These are phyloP conservation scores for Alternaria incomplexa DNA, from an alignment of 2,329 filamentous ascomycete species.

Conservation along the genomic window DNA sequence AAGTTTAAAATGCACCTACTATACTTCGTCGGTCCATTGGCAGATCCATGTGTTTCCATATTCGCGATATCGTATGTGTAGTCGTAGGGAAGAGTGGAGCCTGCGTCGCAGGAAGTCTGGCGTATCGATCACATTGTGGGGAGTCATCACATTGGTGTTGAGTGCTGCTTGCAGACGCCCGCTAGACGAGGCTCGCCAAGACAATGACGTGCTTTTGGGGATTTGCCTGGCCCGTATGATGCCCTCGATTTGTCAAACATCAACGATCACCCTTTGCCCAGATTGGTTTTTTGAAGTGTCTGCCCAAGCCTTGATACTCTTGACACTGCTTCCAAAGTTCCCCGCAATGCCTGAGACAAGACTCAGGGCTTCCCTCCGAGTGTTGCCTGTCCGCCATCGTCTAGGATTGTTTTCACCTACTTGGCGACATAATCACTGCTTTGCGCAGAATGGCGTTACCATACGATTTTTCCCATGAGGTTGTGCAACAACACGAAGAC, in stretches of 20 bases:
- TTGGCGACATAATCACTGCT: not conserved
- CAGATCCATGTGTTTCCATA: constrained; percentile 26
- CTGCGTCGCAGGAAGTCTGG: constrained; percentile 17
- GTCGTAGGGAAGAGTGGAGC: constrained; percentile 10
- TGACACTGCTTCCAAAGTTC: not conserved
- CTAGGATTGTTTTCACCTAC: not conserved
- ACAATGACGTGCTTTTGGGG: constrained; percentile 38
- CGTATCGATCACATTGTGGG: constrained; percentile 28
- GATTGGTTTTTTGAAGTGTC: not conserved
- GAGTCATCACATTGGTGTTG: constrained; percentile 31
- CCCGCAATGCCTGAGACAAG: not conserved
- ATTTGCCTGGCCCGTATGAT: constrained; percentile 1
- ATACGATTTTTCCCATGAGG: not conserved
- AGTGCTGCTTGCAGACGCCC: constrained; percentile 26
- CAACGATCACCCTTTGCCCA: not conserved
- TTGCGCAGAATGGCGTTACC: not conserved
- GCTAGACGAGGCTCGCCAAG: constrained; percentile 30
- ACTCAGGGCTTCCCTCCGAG: not conserved
- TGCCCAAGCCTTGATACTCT: not conserved
- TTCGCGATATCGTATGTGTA: constrained; percentile 5
- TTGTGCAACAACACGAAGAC: not conserved
- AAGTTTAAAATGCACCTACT: constrained; percentile 11
- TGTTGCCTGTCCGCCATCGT: not conserved
- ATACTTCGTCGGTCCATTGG: constrained; percentile 31
- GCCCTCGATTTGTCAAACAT: not conserved